Base-by-base conservation (phyloP, 768 basidiomycete genomes). In the Rhodotorula paludigena region DNA sequence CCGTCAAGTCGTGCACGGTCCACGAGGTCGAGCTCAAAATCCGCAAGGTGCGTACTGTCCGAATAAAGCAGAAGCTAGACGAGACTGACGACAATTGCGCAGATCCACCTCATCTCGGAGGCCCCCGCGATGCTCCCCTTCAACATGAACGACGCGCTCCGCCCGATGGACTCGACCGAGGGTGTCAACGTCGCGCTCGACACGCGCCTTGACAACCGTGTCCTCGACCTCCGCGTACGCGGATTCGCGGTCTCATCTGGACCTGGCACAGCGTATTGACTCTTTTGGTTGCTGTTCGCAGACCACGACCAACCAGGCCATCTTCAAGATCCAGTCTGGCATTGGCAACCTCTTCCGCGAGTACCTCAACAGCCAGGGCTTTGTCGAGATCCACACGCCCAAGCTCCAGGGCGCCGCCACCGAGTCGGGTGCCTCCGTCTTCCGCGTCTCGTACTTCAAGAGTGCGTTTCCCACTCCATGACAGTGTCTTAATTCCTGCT, bases 361-460 rank as follows among this genome's bases (percentile, higher is more conserved):
- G 57, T 88, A 84, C 80, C 82, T 99, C 63, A 83, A 85, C 70
- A 77, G 76, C 32, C 81, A 88, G 59, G 86, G 87, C 30, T 98
- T 98, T 77, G 85, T 85, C 59, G 94, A 98, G 79, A 98, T 99
- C 68, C 94, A 98, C 80, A 92, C 89, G 68, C 96, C 96, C 10
- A 99, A 98, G 80, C 83, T 99, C 5, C 92, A 97, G 78, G 92
- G 90, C 48, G 89, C 96, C 41, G 93, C 96, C 15, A 98, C 96
- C 4, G 96, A 98, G 80, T 90, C 88, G 20, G 96, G 96, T 15
- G 90, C 96, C 49, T 89, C 89, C 42, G 96, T 99, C 45, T 99
- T 98, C 84, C 92, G 93, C 82, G 96, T 98, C 52, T 84, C 84
- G 76, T 98, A 99, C 79, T 99, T 98, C 83, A 94, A 96, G 83